Conservation (phyloP, 352 stramenopile genomes). For the Globisporangium irregulare region DNA sequence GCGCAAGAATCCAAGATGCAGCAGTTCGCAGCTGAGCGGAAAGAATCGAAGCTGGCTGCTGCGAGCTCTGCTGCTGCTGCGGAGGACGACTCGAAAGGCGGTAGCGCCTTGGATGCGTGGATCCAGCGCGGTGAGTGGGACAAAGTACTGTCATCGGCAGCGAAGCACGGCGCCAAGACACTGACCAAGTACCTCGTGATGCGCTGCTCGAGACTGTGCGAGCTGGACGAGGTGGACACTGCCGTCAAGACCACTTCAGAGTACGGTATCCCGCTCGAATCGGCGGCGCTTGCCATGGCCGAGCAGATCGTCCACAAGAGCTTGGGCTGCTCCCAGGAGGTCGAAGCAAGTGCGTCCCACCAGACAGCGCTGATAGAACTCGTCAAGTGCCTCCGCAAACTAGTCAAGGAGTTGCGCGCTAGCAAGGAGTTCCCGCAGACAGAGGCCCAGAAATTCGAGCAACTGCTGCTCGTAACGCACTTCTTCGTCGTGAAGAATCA, state of each 20-base stretch:
- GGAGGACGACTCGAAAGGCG: conserved; percentile 32
- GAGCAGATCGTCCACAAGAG: conserved; percentile 59
- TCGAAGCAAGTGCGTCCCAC: conserved; percentile 46
- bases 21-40: conserved; percentile 33
- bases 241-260: conserved; percentile 76
- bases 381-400: conserved; percentile 59
- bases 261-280: conserved; percentile 75
- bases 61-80: conserved; percentile 14
- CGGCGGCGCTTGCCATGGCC: conserved; percentile 45
- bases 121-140: conserved; percentile 94
- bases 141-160: conserved; percentile 85
- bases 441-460: conserved; percentile 68
- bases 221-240: conserved; percentile 69
- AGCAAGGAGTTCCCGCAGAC: conserved; percentile 50
- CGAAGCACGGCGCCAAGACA: conserved; percentile 69
- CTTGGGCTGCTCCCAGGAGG: conserved; percentile 36
- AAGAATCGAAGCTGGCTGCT: conserved; percentile 44
- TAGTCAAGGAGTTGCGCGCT: conserved; percentile 67
- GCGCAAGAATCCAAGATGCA: conserved; percentile 47
- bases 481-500: conserved; percentile 78
- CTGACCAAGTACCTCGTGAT: conserved; percentile 87
- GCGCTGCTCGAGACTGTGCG: conserved; percentile 62
- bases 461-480: conserved; percentile 73
- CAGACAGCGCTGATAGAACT: conserved; percentile 57
- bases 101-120: conserved; percentile 86